Evolutionary conservation across 2,329 filamentous ascomycete genomes (phyloP).

Genomic region (Botryotinia narcissicola): DNA sequence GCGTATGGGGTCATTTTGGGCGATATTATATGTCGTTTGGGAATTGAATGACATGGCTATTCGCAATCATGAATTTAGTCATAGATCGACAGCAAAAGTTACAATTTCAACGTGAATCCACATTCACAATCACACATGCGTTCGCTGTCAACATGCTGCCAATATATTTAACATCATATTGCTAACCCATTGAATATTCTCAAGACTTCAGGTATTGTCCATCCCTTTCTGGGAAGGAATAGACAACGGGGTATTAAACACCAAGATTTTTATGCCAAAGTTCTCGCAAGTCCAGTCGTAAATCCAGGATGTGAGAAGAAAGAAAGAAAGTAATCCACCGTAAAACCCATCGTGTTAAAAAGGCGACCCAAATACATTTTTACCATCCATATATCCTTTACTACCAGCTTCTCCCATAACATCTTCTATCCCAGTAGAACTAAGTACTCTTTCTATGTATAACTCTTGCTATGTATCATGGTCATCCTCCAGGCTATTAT

Average conservation of each 20-base stretch:
- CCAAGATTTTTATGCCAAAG: not conserved
- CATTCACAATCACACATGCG: not conserved
- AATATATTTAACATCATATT: not conserved
- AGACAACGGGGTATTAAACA: not conserved
- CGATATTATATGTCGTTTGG: not conserved
- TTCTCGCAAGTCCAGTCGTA: not conserved
- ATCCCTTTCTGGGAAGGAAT: not conserved
- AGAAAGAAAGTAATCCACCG: not conserved
- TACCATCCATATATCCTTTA: conserved; percentile 7
- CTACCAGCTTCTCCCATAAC: not conserved
- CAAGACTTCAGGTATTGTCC: not conserved
- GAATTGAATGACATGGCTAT: not conserved
- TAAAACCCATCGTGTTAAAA: conserved; percentile 5
- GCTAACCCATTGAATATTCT: not conserved
- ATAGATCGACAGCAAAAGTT: not conserved
- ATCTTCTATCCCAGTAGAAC: not conserved
- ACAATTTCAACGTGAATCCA: not conserved
- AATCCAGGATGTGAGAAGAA: not conserved
- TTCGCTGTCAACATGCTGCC: not conserved
- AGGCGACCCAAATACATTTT: conserved; percentile 13
- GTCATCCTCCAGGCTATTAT: not conserved
- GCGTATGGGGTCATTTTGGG: not conserved
- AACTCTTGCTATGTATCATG: conserved; percentile 10
- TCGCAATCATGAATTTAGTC: not conserved
- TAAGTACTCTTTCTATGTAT: not conserved